Conservation (phyloP, 352 stramenopile genomes). For the Phytophthora palmivora region DNA sequence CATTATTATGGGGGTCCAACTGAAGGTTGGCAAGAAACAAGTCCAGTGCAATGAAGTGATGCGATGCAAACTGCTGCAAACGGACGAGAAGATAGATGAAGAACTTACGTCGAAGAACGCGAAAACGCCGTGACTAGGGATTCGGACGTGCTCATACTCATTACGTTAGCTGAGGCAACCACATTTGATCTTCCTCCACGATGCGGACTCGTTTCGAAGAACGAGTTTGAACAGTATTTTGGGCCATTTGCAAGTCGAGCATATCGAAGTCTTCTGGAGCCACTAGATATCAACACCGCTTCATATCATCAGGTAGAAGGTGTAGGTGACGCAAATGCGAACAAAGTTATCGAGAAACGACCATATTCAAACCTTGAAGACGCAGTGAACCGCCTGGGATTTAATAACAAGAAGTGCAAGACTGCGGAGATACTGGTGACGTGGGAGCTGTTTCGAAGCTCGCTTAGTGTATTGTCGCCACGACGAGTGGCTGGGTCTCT, state of each 20-base stretch:
- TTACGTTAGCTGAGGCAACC: not conserved
- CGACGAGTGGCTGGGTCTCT: too few relatives aligned
- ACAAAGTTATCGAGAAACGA: not conserved
- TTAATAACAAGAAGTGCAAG: slow-evolving; percentile 6
- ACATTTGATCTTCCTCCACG: slow-evolving; percentile 16
- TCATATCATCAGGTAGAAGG: not conserved
- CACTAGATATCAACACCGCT: slow-evolving; percentile 14
- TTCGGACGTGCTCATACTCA: slow-evolving; percentile 18
- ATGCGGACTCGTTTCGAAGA: slow-evolving; percentile 17
- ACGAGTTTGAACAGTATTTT: slow-evolving; percentile 23
- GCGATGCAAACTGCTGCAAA: slow-evolving; percentile 7
- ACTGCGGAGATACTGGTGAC: not conserved
- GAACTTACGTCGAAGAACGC: not conserved
- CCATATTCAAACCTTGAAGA: slow-evolving; percentile 10
- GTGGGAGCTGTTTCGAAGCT: not conserved
- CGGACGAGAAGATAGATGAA: not conserved
- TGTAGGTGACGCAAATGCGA: not conserved
- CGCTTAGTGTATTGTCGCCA: too few relatives aligned
- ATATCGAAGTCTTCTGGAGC: slow-evolving; percentile 12
- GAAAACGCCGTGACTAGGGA: not conserved
- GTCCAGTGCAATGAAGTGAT: slow-evolving; percentile 19
- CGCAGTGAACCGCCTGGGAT: not conserved
- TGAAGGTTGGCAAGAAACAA: slow-evolving; percentile 1
- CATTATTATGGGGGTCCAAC: slow-evolving; percentile 7
- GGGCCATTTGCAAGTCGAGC: slow-evolving; percentile 25